phyloP scores from a whole-genome alignment of 345 rosid genomes.

The Citrus trifoliata region DNA sequence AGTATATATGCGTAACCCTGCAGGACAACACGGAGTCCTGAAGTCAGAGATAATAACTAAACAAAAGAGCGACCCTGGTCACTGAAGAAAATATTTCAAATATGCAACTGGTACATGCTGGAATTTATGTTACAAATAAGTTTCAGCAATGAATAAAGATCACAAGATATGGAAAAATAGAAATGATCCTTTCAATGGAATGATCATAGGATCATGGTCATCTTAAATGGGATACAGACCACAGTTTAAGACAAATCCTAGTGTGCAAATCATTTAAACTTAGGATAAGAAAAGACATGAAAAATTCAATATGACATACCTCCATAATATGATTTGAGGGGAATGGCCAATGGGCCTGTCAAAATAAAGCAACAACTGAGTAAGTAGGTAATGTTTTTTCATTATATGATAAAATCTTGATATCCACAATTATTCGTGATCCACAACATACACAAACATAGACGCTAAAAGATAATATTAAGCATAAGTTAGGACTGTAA shows the following conservation, averaged over 20 bases:
- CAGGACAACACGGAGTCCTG: slow-evolving; percentile 7
- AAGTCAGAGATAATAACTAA: not conserved
- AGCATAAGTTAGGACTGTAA: not conserved
- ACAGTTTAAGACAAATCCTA: too few relatives aligned
- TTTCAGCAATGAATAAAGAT: not conserved
- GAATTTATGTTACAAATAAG: not conserved
- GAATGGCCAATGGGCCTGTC: slow-evolving; percentile 89
- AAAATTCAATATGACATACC: slow-evolving; percentile 37
- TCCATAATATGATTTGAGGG: slow-evolving; percentile 78
- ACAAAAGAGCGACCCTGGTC: not conserved
- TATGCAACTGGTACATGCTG: not conserved
- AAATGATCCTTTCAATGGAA: too few relatives aligned
- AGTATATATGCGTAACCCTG: slow-evolving; percentile 91
- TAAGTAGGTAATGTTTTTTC: not conserved
- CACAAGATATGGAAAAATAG: not conserved
- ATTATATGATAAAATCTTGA: not conserved
- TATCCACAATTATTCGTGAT: not conserved
- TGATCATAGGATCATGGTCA: too few relatives aligned
- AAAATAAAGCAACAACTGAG: slow-evolving; percentile 12
- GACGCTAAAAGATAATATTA: not conserved
- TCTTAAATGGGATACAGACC: too few relatives aligned
- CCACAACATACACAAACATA: not conserved
- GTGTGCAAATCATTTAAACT: not conserved
- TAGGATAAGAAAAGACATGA: not conserved
- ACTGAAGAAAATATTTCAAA: not conserved